Evolutionary conservation across 495 filamentous ascomycete genomes (phyloP), one percentile per base, ranked within the genome.

Genomic region (Aspergillus cristatus): DNA sequence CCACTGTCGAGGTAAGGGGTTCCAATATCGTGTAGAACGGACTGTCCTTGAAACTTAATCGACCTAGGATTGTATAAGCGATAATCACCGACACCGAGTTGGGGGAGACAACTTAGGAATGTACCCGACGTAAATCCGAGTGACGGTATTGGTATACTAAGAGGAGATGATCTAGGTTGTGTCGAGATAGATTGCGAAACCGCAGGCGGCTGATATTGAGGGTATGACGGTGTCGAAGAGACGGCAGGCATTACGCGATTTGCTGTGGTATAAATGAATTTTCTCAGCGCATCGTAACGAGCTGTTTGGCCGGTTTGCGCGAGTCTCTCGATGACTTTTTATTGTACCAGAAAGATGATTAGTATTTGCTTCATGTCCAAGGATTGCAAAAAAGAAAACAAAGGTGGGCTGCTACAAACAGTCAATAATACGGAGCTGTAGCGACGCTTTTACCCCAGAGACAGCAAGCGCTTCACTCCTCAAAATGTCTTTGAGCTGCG

Each of bases 361-460:
- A 38, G 14, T 3, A 4, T 8, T 33, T 24, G 15, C 16, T 29
- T 12, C 15, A 25, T 17, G 28, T 10, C 13, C 20, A 14, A 22
- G 26, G 20, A 15, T 13, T 35, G 17, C 6, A 10, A 17, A 25
- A 29, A 49, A 35, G 16, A 16, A 30, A 28, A 35, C 35, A 34
- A 47, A n/a, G 39, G 35, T 31, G 42, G 42, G 41, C 8, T 40
- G 33, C 36, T 38, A 77, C 84, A 57, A 66, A 96, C 91, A 74
- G 18, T 73, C 54, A 42, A 80, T 76, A 33, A 96, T 79, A 42
- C 89, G 80, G 17, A 60, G 57, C 56, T 94, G 87, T 29, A 97
- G 62, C 14, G 80, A 70, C 18, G 75, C 68, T 63, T 98, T 98
- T 42, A 86, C 76, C 7, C 91, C 91, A 18, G 76, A 82, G 28